Evolutionary conservation across 2,329 filamentous ascomycete species (phyloP).

Genomic region (Talaromyces piceae): DNA sequence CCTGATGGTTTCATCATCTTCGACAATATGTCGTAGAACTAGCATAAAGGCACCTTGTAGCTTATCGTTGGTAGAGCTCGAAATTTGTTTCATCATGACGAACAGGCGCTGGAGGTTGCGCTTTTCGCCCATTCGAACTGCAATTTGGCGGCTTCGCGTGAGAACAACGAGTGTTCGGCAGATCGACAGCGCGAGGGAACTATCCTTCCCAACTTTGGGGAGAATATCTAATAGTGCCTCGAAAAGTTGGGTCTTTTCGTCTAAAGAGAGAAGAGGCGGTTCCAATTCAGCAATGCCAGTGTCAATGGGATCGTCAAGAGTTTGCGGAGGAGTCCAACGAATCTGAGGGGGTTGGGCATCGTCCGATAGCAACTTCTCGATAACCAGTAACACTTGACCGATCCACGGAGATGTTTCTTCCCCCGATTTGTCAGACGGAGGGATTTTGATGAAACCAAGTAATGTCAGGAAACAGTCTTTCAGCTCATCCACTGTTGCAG

Average conservation of each 20-base stretch:
- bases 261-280: slow-evolving; percentile 54
- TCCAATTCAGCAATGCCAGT: slow-evolving; percentile 50
- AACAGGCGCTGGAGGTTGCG: slow-evolving; percentile 85
- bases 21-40: slow-evolving; percentile 83
- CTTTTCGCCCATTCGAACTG: slow-evolving; percentile 72
- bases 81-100: slow-evolving; percentile 89
- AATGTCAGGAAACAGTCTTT: slow-evolving; percentile 70
- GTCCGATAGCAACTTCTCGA: slow-evolving; percentile 84
- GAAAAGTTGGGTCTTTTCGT: slow-evolving; percentile 65
- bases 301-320: slow-evolving; percentile 37
- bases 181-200: slow-evolving; percentile 73
- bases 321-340: slow-evolving; percentile 55
- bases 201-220: slow-evolving; percentile 80
- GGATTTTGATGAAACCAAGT: slow-evolving; percentile 68
- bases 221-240: slow-evolving; percentile 73
- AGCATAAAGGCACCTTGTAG: slow-evolving; percentile 73
- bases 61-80: slow-evolving; percentile 67
- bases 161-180: slow-evolving; percentile 79
- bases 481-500: slow-evolving; percentile 64
- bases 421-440: slow-evolving; percentile 50
- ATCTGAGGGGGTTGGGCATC: slow-evolving; percentile 74
- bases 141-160: slow-evolving; percentile 69
- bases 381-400: slow-evolving; percentile 77
- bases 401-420: slow-evolving; percentile 90
- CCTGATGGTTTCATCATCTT: slow-evolving; percentile 84